Evolutionary conservation across 208 protist genomes (phyloP).

Genomic region (Trichomonas tenax): DNA sequence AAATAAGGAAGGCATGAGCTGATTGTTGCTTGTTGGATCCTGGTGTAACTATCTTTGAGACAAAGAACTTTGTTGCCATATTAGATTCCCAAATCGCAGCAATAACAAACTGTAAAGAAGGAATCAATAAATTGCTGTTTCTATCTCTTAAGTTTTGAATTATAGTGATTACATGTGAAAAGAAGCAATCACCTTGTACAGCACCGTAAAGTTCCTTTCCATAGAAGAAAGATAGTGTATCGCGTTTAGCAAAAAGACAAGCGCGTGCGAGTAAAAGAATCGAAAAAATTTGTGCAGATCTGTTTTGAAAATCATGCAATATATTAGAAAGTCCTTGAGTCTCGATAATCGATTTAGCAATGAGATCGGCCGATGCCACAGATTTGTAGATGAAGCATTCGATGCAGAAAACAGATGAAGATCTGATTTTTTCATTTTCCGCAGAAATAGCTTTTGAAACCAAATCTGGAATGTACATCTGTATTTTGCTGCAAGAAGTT

Average conservation of each 20-base stretch:
- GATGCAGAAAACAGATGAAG: background rate
- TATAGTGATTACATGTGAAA: background rate
- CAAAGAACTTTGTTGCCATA: background rate
- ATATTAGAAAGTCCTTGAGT: background rate
- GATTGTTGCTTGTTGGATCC: background rate
- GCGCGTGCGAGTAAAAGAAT: background rate
- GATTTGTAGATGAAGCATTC: background rate
- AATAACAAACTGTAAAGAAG: background rate
- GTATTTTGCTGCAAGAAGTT: background rate
- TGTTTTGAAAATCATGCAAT: background rate
- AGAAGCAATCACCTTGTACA: background rate
- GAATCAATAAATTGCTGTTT: background rate
- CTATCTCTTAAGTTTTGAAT: background rate
- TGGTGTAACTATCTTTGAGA: background rate
- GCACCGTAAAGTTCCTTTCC: background rate
- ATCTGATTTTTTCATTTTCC: background rate
- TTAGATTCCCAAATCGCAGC: background rate
- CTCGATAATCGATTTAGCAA: background rate
- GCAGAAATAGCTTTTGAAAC: background rate
- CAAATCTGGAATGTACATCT: background rate
- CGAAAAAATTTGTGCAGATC: background rate
- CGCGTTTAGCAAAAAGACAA: background rate
- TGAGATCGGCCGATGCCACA: background rate
- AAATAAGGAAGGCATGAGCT: background rate
- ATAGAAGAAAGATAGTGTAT: background rate